phyloP scores from a whole-genome alignment of 2,329 filamentous ascomycete species.

The Penicillium hordei region DNA sequence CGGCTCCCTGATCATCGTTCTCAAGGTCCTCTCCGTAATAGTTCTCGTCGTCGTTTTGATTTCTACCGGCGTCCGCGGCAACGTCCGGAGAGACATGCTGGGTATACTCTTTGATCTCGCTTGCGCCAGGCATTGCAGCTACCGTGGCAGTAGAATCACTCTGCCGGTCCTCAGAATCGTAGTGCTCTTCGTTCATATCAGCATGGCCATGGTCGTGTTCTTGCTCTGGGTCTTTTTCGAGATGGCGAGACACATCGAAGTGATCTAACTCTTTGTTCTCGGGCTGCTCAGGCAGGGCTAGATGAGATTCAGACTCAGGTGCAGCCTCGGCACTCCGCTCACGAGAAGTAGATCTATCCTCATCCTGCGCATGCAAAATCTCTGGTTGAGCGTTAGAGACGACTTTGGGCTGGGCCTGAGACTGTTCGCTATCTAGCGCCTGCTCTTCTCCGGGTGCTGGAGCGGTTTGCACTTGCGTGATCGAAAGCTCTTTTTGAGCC shows the following conservation, averaged over 20 bases:
- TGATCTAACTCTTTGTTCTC: background rate
- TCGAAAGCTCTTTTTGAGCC: slow-evolving; percentile 10
- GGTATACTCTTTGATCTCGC: slow-evolving; percentile 17
- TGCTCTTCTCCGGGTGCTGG: background rate
- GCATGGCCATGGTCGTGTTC: slow-evolving; percentile 11
- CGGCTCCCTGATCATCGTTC: slow-evolving; percentile 16
- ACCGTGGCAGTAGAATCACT: slow-evolving; percentile 35
- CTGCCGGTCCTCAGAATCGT: slow-evolving; percentile 30
- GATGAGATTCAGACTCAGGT: background rate
- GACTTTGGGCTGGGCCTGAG: background rate
- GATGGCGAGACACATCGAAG: background rate
- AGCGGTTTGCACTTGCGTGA: background rate
- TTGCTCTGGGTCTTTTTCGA: slow-evolving; percentile 19
- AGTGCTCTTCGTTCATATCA: slow-evolving; percentile 19
- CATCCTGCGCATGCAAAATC: background rate
- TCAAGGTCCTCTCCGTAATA: slow-evolving; percentile 13
- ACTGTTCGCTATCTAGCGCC: background rate
- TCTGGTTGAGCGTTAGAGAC: background rate
- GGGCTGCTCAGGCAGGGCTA: background rate
- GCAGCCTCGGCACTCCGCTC: background rate
- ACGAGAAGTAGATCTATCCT: background rate
- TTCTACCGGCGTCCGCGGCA: slow-evolving; percentile 9
- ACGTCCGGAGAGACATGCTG: slow-evolving; percentile 14
- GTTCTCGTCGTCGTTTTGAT: slow-evolving; percentile 37
- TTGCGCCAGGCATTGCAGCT: slow-evolving; percentile 18